Conservation (phyloP, 192 early-diverging fungal genomes). For the Linnemannia exigua region DNA sequence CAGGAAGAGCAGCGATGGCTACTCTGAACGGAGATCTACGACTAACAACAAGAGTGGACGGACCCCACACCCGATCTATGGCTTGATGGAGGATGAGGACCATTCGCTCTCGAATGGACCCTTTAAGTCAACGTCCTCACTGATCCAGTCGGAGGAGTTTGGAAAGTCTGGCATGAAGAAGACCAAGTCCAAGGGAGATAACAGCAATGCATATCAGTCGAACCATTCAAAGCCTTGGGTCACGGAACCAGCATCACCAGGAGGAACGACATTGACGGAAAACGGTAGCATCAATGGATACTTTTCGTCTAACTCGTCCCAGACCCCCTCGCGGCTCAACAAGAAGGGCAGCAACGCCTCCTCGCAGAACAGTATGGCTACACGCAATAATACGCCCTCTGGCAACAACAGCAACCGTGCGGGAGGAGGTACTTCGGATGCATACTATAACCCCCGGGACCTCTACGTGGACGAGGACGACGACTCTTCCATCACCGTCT, state of each 20-base stretch:
- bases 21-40: neutral
- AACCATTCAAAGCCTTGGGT: constrained; percentile 20
- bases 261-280: constrained; percentile 43
- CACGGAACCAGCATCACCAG: constrained; percentile 32
- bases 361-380: constrained; percentile 24
- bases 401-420: neutral
- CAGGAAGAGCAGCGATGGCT: neutral
- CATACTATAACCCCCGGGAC: constrained; percentile 47
- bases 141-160: constrained; percentile 32
- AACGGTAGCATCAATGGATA: constrained; percentile 44
- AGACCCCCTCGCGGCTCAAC: constrained; percentile 17
- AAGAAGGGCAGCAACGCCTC: constrained; percentile 44
- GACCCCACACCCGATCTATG: constrained; percentile 13
- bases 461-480: constrained; percentile 40
- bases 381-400: neutral
- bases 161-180: neutral
- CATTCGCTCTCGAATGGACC: constrained; percentile 38
- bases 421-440: neutral
- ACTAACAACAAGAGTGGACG: constrained; percentile 7
- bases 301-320: constrained; percentile 36
- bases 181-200: constrained; percentile 6
- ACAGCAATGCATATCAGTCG: neutral
- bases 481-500: constrained; percentile 27
- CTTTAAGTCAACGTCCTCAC: constrained; percentile 44
- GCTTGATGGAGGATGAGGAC: constrained; percentile 14